These are phyloP conservation scores for Gaeumannomyces tritici DNA, from an alignment of 2,329 filamentous ascomycete genomes.

Conservation along the genomic window DNA sequence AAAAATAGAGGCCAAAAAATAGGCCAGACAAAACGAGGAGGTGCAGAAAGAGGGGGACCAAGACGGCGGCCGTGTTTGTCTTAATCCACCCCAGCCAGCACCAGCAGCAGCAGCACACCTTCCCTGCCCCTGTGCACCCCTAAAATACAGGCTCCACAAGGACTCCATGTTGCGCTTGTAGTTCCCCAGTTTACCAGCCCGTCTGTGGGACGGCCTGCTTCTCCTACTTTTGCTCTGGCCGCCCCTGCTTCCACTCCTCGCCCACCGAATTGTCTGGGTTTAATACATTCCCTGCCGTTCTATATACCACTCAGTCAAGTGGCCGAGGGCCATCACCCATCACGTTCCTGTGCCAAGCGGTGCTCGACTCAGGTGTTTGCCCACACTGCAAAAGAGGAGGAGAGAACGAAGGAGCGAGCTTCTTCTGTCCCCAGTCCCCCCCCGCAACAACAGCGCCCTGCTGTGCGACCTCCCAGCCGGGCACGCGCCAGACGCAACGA, in stretches of 20 bases:
- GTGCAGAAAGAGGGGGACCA: too few species aligned
- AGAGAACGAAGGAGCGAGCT: neutral
- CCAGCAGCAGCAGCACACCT: neutral
- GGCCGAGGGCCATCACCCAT: neutral
- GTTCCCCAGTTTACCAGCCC: neutral
- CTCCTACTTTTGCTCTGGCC: neutral
- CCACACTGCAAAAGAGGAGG: neutral
- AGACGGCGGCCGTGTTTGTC: neutral
- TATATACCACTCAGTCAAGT: neutral
- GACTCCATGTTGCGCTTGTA: neutral
- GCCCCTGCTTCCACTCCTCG: neutral
- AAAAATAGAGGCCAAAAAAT: neutral
- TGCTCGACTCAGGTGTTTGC: neutral
- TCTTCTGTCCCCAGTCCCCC: neutral
- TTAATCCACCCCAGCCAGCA: neutral
- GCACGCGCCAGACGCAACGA: constrained; percentile 9
- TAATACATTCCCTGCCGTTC: neutral
- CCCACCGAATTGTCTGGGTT: neutral
- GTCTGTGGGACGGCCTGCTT: neutral
- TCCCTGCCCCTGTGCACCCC: neutral
- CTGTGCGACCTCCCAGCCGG: constrained; percentile 14
- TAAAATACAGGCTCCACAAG: neutral
- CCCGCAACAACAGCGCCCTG: constrained; percentile 8
- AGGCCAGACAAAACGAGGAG: neutral
- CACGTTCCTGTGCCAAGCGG: neutral